Base-by-base conservation (phyloP, 2,329 filamentous ascomycete genomes). In the Aureobasidium mangrovei region DNA sequence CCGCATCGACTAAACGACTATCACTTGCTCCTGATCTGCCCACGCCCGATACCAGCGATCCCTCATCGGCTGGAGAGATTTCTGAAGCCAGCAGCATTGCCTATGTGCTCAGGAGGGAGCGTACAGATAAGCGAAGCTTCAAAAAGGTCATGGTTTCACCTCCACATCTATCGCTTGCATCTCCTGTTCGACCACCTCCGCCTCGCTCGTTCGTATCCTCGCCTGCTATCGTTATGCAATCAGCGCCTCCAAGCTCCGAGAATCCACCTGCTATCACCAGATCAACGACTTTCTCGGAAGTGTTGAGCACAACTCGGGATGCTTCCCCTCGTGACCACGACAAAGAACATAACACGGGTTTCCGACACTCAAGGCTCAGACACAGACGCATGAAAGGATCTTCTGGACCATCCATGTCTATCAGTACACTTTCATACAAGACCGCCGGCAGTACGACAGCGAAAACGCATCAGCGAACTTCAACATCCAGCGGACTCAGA, bases 11-110 rank as follows among this genome's bases (percentile, higher is more conserved):
- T 31, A 43, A 43, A 10, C 32, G 5, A 29, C 7, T 39, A 53
- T 24, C 49, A 26, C 5, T 26, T 12, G 31, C n/a, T 31, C n/a
- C 39, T 38, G 29, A 18, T 28, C 32, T 28, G 9, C 49, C 39
- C 9, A 38, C 49, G 12, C 24, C 49, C 12, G 32, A 24, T 9
- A 40, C 40, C 26, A 53, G 49, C 32, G 49, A 53, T 3, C 32
- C 32, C 10, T 35, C 32, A 27, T 43, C 41, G 26, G 41, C 12
- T 27, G 41, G 41, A 40, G 36, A 48, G 28, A 18, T 27, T 32
- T 54, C 53, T 3, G 53, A 47, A 8, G 53, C 53, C 53, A 54
- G 53, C 53, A 54, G 53, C 28, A 42, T 48, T 42, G 53, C 53
- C 35, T 32, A 48, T 31, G 12, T 24, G 6, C 18, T 54, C 6